phyloP scores from a whole-genome alignment of 805 yeast species.

The Metschnikowia orientalis region DNA sequence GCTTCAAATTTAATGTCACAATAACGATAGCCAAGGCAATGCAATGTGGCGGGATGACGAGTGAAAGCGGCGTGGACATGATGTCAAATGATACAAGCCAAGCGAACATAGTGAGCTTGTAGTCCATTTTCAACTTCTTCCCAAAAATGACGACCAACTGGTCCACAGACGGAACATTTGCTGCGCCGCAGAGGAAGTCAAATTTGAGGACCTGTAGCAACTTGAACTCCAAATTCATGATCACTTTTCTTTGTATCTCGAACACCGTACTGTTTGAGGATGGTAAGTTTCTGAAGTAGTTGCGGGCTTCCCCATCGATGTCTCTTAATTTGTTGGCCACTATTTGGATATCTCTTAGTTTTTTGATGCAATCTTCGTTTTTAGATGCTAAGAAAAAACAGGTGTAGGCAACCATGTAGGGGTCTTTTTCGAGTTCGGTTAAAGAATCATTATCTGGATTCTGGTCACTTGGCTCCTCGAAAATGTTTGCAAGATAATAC shows the following conservation, averaged over 20 bases:
- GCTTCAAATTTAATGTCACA: slow-evolving; percentile 51
- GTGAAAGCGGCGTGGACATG: slow-evolving; percentile 60
- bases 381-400: slow-evolving; percentile 69
- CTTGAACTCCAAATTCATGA: slow-evolving; percentile 62
- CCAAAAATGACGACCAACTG: slow-evolving; percentile 59
- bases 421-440: slow-evolving; percentile 34
- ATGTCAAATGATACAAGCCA: slow-evolving; percentile 80
- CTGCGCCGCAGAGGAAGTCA: slow-evolving; percentile 66
- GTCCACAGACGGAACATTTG: slow-evolving; percentile 45
- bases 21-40: slow-evolving; percentile 66
- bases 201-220: slow-evolving; percentile 73
- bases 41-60: slow-evolving; percentile 71
- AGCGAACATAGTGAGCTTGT: slow-evolving; percentile 48
- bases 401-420: slow-evolving; percentile 62
- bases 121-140: slow-evolving; percentile 44
- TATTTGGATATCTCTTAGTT: slow-evolving; percentile 56
- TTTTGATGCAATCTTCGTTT: slow-evolving; percentile 80
- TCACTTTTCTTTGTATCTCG: slow-evolving; percentile 53
- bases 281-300: slow-evolving; percentile 9
- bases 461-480: slow-evolving; percentile 35
- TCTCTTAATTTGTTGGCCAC: slow-evolving; percentile 43
- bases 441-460: slow-evolving; percentile 18
- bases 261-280: slow-evolving; percentile 19
- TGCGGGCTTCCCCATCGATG: slow-evolving; percentile 33
- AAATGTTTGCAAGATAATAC: slow-evolving; percentile 60